Base-by-base conservation (phyloP, 768 basidiomycete genomes). In the Phlegmacium glaucopus region DNA sequence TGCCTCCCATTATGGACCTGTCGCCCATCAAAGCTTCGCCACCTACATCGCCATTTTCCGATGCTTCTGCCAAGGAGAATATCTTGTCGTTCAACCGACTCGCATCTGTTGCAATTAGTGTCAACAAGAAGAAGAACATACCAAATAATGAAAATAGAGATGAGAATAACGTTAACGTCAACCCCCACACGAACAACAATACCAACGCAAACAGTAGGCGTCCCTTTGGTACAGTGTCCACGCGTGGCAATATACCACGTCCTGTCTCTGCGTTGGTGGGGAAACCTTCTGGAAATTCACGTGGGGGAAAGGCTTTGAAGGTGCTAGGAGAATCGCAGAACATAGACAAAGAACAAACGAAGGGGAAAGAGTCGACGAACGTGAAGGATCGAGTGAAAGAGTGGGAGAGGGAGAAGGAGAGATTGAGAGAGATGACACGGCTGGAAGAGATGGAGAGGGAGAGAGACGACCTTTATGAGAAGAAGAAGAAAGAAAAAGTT, bases 391-490 rank as follows among this genome's bases (percentile, higher is more conserved):
- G 87, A 9, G 82, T 89, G 54, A 72, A 72, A 53, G 87, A 88
- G 55, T 90, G 87, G 86, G 86, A 90, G 60, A 70, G 80, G 35
- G 86, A 88, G 62, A 75, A 78, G 29, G 75, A 82, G 63, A 70
- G 85, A 49, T 63, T 88, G 59, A 74, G 86, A 55, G 85, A 87
- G 71, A 82, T 87, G 73, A 76, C 75, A 50, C 70, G 72, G 49
- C 49, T 85, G 57, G 74, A 82, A 59, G 85, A 87, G 58, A 55
- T 77, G 47, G 71, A 78, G 63, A 66, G 68, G 49, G 78, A 80
- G 57, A 68, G 69, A 37, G 76, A 74, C 58, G 72, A 63, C 49
- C 63, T 65, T 58, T 68, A 62, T 35, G 71, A 66, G 57, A 65
- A 48, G 59, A 70, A 68, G 64, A 68, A 57, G 53, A 65, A 66